Evolutionary conservation across 345 rosid genomes (phyloP).

Genomic region (Eucalyptus albens): DNA sequence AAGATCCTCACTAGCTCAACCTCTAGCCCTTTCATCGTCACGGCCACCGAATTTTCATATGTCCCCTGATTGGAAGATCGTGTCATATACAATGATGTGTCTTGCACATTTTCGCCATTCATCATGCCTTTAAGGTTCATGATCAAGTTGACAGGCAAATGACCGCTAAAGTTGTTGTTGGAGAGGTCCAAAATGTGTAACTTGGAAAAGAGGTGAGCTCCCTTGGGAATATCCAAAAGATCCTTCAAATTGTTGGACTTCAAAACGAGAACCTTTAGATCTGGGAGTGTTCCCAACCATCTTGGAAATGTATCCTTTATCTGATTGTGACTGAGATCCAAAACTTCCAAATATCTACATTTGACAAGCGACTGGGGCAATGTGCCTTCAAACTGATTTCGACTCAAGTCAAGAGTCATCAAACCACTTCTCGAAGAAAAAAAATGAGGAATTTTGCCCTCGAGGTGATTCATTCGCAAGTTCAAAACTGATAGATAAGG

Average conservation of each 20-base stretch:
- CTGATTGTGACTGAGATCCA: neutral
- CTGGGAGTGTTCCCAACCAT: neutral
- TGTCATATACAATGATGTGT: neutral
- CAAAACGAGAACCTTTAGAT: neutral
- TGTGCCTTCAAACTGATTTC: neutral
- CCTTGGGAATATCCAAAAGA: neutral
- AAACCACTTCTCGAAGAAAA: neutral
- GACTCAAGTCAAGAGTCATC: neutral
- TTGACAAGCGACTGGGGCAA: neutral
- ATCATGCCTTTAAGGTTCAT: neutral
- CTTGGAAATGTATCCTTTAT: neutral
- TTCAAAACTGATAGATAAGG: neutral
- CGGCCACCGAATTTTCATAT: neutral
- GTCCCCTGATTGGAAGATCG: rapidly evolving
- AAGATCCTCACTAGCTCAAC: neutral
- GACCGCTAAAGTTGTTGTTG: neutral
- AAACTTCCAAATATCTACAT: neutral
- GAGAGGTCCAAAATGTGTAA: neutral
- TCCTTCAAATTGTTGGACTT: neutral
- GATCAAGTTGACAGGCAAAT: neutral
- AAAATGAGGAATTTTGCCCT: neutral
- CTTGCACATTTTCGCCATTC: neutral
- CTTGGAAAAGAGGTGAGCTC: neutral
- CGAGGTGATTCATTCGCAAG: neutral
- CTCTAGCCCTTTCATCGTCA: neutral